Evolutionary conservation across 495 filamentous ascomycete species (phyloP), one percentile per base, ranked within the genome.

Genomic region (Penicillium cinerascens): DNA sequence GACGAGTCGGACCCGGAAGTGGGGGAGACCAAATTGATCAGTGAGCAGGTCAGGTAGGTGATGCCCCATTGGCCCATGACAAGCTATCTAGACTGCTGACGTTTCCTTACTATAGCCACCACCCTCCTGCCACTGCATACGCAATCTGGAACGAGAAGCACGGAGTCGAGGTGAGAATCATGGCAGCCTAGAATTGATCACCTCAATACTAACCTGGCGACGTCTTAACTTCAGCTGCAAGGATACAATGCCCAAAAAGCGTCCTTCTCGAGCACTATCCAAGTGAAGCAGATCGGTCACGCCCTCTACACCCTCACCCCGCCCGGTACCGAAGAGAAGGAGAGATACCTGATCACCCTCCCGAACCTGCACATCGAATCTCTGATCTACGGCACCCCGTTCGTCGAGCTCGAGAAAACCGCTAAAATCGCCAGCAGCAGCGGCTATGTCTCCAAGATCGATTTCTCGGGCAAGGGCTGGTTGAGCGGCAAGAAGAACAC

Each of bases 201-300:
- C 17, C 29, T 3, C 29, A 11, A 42, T 18, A n/a, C 21, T 49
- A 43, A 56, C 38, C 22, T 10, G 21, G 2, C 10, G 16, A 16
- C 25, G 20, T 37, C 21, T 39, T 6, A 23, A 21, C 21, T 38
- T 22, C 55, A 87, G 72, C 78, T 98, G 3, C 84, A 95, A 79
- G 93, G 95, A 50, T 96, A 97, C 74, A 96, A 97, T 59, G 95
- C 88, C n/a, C 95, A 97, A 63, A 97, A 96, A 68, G 93, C 91
- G 6, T 91, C 87, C 20, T 96, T 97, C 67, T 87, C 87, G 26
- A 85, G 87, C 53, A 95, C 92, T 10, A 97, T 98, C 69, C 85
- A 92, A 58, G 86, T 98, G 65, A 95, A 93, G 73, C 92, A 97
- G 76, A 87, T 97, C 68, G 93, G 93, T 48, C 92, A 97, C 61